Evolutionary conservation across 2,329 filamentous ascomycete genomes (phyloP).

Genomic region (Lasiodiplodia sp.): DNA sequence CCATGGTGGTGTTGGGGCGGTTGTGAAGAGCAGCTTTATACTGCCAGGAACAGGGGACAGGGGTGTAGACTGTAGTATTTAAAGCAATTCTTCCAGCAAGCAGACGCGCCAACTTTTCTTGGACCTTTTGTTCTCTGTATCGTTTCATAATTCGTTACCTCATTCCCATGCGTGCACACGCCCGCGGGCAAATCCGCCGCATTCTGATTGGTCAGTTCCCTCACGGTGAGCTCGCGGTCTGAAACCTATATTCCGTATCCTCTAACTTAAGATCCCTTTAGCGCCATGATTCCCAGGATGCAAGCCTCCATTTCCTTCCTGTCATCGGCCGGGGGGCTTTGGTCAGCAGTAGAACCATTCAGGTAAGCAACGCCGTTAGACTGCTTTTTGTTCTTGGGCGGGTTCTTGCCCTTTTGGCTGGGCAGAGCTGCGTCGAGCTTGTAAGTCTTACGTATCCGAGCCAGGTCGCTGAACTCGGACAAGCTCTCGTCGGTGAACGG

Average conservation of each 20-base stretch:
- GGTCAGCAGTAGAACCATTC: conserved; percentile 18
- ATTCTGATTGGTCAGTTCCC: background rate
- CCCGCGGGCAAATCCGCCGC: background rate
- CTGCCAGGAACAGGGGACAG: conserved; percentile 15
- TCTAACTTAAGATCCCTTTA: conserved; percentile 64
- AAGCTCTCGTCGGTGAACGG: conserved; percentile 71
- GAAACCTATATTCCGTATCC: conserved; percentile 1
- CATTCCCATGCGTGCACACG: background rate
- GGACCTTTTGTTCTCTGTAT: background rate
- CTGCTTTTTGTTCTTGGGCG: conserved; percentile 44
- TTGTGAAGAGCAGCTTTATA: conserved; percentile 20
- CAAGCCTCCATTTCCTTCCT: conserved; percentile 70
- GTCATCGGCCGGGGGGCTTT: conserved; percentile 51
- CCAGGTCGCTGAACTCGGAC: conserved; percentile 44
- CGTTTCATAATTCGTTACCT: background rate
- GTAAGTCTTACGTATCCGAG: conserved; percentile 71
- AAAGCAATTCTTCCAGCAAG: conserved; percentile 21
- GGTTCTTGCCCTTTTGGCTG: conserved; percentile 36
- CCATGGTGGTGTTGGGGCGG: conserved; percentile 19
- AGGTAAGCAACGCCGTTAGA: conserved; percentile 30
- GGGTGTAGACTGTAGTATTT: conserved; percentile 27
- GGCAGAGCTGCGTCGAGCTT: conserved; percentile 72
- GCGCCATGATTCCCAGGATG: conserved; percentile 78
- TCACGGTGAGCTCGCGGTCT: background rate
- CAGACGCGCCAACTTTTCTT: background rate